Percentiles rank a stretch among this genome's conserved stretches.
Evolutionary conservation across 371 early-diverging fungal genomes (phyloP).

Genomic region (Mortierella sp.): DNA sequence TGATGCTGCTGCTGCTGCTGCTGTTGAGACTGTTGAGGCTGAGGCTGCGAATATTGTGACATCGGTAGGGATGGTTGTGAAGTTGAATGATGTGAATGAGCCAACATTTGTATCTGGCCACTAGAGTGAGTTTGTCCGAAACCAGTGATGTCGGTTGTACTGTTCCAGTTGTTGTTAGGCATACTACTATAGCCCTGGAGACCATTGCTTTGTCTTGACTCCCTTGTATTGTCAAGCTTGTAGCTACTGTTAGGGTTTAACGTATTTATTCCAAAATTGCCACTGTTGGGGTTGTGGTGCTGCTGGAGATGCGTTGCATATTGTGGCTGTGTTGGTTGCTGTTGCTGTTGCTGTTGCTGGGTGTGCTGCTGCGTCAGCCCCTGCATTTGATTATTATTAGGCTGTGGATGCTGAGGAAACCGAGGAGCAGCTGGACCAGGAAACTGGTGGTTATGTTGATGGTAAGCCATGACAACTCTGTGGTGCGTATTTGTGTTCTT

Average conservation of each 20-base stretch:
- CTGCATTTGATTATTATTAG: constrained; percentile 25
- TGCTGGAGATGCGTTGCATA: constrained; percentile 45
- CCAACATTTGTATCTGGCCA: constrained; percentile 38
- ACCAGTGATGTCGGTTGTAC: constrained; percentile 27
- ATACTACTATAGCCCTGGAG: constrained; percentile 26
- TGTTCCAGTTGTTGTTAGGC: constrained; percentile 28
- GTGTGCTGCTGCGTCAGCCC: constrained; percentile 26
- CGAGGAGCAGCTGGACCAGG: constrained; percentile 31
- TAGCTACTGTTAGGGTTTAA: constrained; percentile 27
- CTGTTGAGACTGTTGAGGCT: constrained; percentile 18
- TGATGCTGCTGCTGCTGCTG: constrained; percentile 36
- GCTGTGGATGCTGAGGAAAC: constrained; percentile 36
- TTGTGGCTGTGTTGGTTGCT: constrained; percentile 19
- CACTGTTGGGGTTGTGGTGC: constrained; percentile 19
- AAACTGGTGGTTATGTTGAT: constrained; percentile 50
- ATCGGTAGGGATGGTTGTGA: constrained; percentile 33
- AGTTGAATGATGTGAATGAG: constrained; percentile 32
- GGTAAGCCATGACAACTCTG: constrained; percentile 34
- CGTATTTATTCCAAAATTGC: constrained; percentile 21
- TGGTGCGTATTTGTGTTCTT: neutral
- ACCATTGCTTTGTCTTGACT: constrained; percentile 30
- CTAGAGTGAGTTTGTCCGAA: constrained; percentile 43
- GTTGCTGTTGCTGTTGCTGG: constrained; percentile 29
- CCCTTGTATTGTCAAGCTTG: constrained; percentile 40
- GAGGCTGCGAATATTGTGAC: constrained; percentile 45